phyloP scores from a whole-genome alignment of 805 yeast genomes.

The Monosporozyma servazzii region DNA sequence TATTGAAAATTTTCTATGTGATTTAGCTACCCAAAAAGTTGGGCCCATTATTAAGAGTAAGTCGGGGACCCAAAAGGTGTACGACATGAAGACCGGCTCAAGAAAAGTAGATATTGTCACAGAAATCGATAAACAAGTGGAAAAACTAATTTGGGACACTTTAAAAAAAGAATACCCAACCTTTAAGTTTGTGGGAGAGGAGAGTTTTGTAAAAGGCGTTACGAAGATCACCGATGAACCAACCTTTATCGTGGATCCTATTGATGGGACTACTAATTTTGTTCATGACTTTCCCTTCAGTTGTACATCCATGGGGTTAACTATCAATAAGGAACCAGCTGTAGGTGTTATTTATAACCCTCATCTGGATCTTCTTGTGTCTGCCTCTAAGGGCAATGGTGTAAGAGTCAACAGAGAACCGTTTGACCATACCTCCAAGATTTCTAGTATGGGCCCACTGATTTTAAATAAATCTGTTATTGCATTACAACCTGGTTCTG shows the following conservation, averaged over 20 bases:
- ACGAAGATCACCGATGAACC: conserved; percentile 42
- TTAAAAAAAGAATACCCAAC: conserved; percentile 35
- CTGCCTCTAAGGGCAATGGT: conserved; percentile 48
- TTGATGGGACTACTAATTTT: conserved; percentile 60
- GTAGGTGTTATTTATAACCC: conserved; percentile 63
- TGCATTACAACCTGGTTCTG: conserved; percentile 82
- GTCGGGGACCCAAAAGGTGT: conserved; percentile 35
- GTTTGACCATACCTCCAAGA: conserved; percentile 52
- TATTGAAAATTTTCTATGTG: conserved; percentile 22
- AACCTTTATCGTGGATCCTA: conserved; percentile 57
- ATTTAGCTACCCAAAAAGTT: conserved; percentile 22
- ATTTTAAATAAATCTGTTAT: conserved; percentile 80
- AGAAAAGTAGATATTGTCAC: conserved; percentile 55
- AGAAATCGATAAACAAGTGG: conserved; percentile 51
- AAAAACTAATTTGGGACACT: conserved; percentile 30
- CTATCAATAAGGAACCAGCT: conserved; percentile 39
- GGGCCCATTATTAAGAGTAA: conserved; percentile 43
- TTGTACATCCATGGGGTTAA: conserved; percentile 54
- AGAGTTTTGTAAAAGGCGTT: conserved; percentile 43
- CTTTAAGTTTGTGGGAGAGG: conserved; percentile 53
- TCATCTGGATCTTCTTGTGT: conserved; percentile 41
- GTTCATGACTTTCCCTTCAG: conserved; percentile 54
- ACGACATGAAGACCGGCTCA: conserved; percentile 28
- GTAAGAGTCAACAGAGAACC: conserved; percentile 40
- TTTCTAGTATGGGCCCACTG: conserved; percentile 72